Evolutionary conservation across 495 filamentous ascomycete species (phyloP).

Genomic region (Bombardia bombarda): DNA sequence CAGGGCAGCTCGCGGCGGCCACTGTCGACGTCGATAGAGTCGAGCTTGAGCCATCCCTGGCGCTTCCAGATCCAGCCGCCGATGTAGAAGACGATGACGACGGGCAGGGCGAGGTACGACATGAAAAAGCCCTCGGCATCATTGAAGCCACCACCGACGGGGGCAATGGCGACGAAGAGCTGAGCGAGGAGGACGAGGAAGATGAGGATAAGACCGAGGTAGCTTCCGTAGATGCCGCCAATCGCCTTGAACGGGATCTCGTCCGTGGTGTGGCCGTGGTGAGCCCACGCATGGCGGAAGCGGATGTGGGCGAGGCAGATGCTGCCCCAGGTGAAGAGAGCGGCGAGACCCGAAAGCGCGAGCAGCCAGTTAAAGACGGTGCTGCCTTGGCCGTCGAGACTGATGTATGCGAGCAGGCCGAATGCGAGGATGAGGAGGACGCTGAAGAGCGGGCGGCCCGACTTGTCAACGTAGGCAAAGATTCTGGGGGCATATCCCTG

Average conservation of each 20-base stretch:
- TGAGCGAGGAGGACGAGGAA: slow-evolving; percentile 56
- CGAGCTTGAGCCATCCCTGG: slow-evolving; percentile 42
- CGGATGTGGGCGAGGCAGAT: slow-evolving; percentile 64
- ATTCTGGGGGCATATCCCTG: slow-evolving; percentile 48
- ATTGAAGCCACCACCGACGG: slow-evolving; percentile 33
- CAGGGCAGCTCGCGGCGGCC: slow-evolving; percentile 52
- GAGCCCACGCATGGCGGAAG: slow-evolving; percentile 56
- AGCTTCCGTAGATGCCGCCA: slow-evolving; percentile 61
- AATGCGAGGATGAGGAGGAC: slow-evolving; percentile 38
- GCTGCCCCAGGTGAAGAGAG: slow-evolving; percentile 68
- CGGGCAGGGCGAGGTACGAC: slow-evolving; percentile 72
- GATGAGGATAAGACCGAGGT: slow-evolving; percentile 52
- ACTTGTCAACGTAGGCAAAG: slow-evolving; percentile 51
- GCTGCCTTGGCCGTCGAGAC: slow-evolving; percentile 35
- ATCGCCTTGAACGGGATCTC: slow-evolving; percentile 64
- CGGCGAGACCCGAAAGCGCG: slow-evolving; percentile 58
- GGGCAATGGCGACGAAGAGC: slow-evolving; percentile 45
- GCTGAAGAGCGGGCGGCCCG: slow-evolving; percentile 49
- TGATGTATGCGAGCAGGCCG: slow-evolving; percentile 49
- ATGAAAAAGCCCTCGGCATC: slow-evolving; percentile 62
- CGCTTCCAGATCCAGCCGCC: slow-evolving; percentile 55
- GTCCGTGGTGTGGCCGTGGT: slow-evolving; percentile 54
- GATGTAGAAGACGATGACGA: slow-evolving; percentile 73
- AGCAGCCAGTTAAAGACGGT: slow-evolving; percentile 60
- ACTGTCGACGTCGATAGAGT: slow-evolving; percentile 56